These are phyloP conservation scores for Colletotrichum incanum DNA, from an alignment of 2,329 filamentous ascomycete genomes.

Conservation along the genomic window DNA sequence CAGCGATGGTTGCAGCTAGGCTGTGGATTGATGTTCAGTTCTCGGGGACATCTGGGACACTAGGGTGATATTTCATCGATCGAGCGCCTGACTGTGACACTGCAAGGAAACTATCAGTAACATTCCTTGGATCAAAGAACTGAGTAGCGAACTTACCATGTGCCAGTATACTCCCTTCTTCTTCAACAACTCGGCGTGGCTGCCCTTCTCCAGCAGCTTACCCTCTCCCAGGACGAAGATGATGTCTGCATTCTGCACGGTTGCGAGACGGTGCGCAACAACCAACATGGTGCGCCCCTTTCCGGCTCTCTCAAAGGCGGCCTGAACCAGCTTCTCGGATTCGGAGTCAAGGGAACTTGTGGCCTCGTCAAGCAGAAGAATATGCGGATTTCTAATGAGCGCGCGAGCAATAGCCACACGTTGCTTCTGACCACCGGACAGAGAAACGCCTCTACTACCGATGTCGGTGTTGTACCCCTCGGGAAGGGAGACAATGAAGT, in stretches of 20 bases:
- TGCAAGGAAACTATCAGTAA: slow-evolving; percentile 50
- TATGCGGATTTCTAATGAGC: slow-evolving; percentile 74
- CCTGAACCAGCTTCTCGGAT: slow-evolving; percentile 74
- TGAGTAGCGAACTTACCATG: slow-evolving; percentile 62
- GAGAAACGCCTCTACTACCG: slow-evolving; percentile 75
- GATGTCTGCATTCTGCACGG: slow-evolving; percentile 83
- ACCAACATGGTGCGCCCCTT: slow-evolving; percentile 78
- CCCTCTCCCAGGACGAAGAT: slow-evolving; percentile 84
- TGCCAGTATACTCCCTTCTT: slow-evolving; percentile 70
- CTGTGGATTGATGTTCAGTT: neutral
- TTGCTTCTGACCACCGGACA: slow-evolving; percentile 83
- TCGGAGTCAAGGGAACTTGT: slow-evolving; percentile 79
- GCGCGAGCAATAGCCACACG: slow-evolving; percentile 79
- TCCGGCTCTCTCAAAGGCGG: slow-evolving; percentile 76
- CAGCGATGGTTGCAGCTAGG: neutral
- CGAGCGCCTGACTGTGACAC: slow-evolving; percentile 74
- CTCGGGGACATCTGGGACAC: neutral
- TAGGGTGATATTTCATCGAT: slow-evolving; percentile 54
- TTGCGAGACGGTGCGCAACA: slow-evolving; percentile 84
- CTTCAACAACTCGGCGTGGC: slow-evolving; percentile 65
- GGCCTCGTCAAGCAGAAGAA: slow-evolving; percentile 81
- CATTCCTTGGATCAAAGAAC: neutral
- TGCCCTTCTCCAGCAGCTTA: slow-evolving; percentile 69
- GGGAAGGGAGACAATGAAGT: slow-evolving; percentile 78
- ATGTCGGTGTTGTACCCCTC: slow-evolving; percentile 78